Evolutionary conservation across 2,329 filamentous ascomycete species (phyloP), one percentile per base, ranked within the genome.

Genomic region (Rhinocladiella similis): DNA sequence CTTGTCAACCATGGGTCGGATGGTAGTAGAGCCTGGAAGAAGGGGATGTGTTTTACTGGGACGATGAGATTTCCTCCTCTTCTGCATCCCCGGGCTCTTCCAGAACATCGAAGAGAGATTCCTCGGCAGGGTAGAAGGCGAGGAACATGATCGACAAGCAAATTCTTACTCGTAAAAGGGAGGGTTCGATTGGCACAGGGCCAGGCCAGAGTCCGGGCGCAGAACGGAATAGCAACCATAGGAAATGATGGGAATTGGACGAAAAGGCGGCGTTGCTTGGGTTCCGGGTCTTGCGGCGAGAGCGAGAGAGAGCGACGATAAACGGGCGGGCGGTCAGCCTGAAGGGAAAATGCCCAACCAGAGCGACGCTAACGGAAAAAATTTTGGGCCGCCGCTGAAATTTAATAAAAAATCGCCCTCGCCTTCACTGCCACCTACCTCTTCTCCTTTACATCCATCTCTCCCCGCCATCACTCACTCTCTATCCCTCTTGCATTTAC

Each of bases 401-500:
- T 41, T 54, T 47, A 42, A 57, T 53, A 49, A 62, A 57, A 33
- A 46, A 33, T 49, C 38, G 22, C 52, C 22, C 41, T 50, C 57
- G 16, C 45, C 47, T 45, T 55, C 19, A 36, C 47, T 47, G 12
- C 25, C 19, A 46, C 48, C 36, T 57, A 19, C 54, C 51, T 57
- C 39, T 53, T 43, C 48, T 42, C 45, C 45, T 54, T 45, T 39
- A 47, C 39, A 42, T 46, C 42, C 52, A 50, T 45, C 49, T 49
- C 50, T 53, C 52, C 45, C 45, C 46, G 47, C 29, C 39, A 49
- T 48, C 55, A 57, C 43, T 18, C 43, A 36, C 38, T 47, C 47
- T 48, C 25, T 33, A 33, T 33, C 29, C 22, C 43, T 59, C 19
- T 53, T 53, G 60, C 60, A 56, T 60, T 54, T 42, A 50, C 55